Evolutionary conservation across 257 asterid genomes (phyloP).

Genomic region (Nicotiana tomentosiformis): DNA sequence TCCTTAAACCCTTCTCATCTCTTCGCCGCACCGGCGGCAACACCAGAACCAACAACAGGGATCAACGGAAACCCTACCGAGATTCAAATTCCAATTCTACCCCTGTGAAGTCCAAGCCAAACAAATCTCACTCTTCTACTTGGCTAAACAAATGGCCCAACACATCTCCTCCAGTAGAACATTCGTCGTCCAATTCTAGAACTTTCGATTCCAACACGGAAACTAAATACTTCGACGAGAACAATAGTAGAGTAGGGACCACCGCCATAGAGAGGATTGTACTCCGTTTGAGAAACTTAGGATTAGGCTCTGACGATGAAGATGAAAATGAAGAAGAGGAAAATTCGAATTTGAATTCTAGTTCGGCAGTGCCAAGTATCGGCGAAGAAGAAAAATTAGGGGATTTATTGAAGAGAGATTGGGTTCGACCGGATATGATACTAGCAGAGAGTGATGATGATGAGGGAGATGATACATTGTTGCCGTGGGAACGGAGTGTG

Average conservation of each 20-base stretch:
- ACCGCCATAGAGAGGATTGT: conserved; percentile 91
- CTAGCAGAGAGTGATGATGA: conserved; percentile 49
- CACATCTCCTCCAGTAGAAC: conserved; percentile 16
- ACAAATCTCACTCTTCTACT: conserved; percentile 20
- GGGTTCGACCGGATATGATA: conserved; percentile 86
- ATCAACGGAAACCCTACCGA: conserved; percentile 21
- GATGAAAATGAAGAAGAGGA: conserved; percentile 30
- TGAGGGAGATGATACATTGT: conserved; percentile 29
- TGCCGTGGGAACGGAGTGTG: conserved; percentile 84
- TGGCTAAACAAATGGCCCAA: conserved; percentile 86
- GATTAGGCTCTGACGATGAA: conserved; percentile 56
- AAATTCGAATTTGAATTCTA: conserved; percentile 9
- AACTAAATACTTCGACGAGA: conserved; percentile 17
- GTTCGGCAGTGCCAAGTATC: conserved; percentile 14
- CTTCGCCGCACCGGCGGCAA: conserved; percentile 35
- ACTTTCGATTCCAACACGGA: conserved; percentile 16
- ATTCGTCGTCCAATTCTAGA: neutral
- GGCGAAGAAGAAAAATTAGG: conserved; percentile 68
- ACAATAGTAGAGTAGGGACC: conserved; percentile 33
- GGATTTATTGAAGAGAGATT: conserved; percentile 89
- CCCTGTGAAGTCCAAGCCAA: conserved; percentile 5
- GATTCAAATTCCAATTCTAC: conserved; percentile 5
- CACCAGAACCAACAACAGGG: conserved; percentile 23
- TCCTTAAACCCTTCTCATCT: conserved; percentile 38
- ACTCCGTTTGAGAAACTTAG: conserved; percentile 77